Conservation (phyloP, 139 green algal species). For the Tetradesmus obliquus region DNA sequence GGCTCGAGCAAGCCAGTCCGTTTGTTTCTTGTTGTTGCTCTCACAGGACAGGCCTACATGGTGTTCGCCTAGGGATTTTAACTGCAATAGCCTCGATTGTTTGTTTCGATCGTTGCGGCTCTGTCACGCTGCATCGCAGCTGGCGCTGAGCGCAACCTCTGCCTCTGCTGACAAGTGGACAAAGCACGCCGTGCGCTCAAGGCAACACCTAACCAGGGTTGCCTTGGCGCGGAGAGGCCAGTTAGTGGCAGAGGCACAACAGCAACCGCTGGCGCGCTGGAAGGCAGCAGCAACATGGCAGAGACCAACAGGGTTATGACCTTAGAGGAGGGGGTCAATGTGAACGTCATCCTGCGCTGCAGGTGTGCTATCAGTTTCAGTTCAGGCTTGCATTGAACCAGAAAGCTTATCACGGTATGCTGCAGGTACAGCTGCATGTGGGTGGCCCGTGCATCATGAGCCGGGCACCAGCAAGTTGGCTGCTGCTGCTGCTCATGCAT, state of each 20-base stretch:
- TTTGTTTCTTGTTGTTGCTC: conserved; percentile 1
- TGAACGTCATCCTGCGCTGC: conserved; percentile 97
- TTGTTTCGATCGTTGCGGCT: neutral
- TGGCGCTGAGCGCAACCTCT: conserved; percentile 8
- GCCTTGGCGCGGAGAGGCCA: conserved; percentile 18
- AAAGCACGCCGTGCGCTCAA: conserved; percentile 17
- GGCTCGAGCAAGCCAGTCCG: neutral
- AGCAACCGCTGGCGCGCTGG: neutral
- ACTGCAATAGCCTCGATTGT: neutral
- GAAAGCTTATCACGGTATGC: neutral
- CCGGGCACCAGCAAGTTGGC: neutral
- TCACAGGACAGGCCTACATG: neutral
- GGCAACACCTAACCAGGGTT: conserved; percentile 16
- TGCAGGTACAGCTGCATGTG: neutral
- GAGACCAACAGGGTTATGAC: neutral
- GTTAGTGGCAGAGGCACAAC: neutral
- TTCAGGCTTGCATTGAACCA: too few species aligned
- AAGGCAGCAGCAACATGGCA: conserved; percentile 20
- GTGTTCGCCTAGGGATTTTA: neutral
- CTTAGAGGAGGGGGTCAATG: conserved; percentile 83
- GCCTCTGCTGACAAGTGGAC: conserved; percentile 26
- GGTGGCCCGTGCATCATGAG: neutral
- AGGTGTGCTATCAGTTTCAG: conserved; percentile 66
- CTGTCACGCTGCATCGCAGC: neutral
- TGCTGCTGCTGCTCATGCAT: neutral